Evolutionary conservation across 139 green algal genomes (phyloP).

Genomic region (Tetradesmus obliquus): DNA sequence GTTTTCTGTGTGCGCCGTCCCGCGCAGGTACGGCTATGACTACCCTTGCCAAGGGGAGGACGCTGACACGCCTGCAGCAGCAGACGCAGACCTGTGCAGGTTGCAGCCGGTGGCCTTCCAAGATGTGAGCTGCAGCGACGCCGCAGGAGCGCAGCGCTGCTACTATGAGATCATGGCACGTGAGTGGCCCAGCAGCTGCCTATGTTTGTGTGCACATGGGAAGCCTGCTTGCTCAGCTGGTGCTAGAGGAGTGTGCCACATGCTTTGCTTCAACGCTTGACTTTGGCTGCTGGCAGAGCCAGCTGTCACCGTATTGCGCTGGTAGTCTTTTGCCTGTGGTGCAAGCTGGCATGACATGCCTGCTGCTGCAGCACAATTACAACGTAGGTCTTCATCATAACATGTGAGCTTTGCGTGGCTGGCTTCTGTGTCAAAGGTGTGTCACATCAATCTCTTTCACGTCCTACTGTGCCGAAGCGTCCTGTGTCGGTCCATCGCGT

Average conservation of each 20-base stretch:
- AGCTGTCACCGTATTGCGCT: too few relatives aligned
- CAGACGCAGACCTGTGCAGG: constrained; percentile 47
- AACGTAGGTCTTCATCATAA: too few relatives aligned
- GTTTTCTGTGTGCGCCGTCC: background rate
- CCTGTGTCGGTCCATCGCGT: too few relatives aligned
- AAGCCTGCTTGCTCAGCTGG: background rate
- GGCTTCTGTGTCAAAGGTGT: too few relatives aligned
- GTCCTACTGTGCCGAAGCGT: too few relatives aligned
- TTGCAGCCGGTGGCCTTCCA: constrained; percentile 50
- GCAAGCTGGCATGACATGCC: too few relatives aligned
- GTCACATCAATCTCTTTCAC: too few relatives aligned
- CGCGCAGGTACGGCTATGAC: constrained; percentile 63
- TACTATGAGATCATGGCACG: constrained; percentile 54
- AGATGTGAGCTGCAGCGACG: constrained; percentile 61
- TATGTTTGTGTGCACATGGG: background rate
- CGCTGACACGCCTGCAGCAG: background rate
- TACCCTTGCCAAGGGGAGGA: constrained; percentile 56
- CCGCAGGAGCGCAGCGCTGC: constrained; percentile 54
- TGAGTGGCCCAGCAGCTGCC: constrained; percentile 7
- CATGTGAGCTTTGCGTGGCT: too few relatives aligned
- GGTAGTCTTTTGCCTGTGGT: too few relatives aligned
- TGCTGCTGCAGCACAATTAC: too few relatives aligned
- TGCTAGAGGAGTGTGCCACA: background rate
- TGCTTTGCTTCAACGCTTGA: background rate
- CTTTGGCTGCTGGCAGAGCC: too few relatives aligned